Percentiles rank a stretch among this genome's conserved stretches.
Conservation (phyloP, 768 basidiomycete genomes). For the Sarcodon sp. region DNA sequence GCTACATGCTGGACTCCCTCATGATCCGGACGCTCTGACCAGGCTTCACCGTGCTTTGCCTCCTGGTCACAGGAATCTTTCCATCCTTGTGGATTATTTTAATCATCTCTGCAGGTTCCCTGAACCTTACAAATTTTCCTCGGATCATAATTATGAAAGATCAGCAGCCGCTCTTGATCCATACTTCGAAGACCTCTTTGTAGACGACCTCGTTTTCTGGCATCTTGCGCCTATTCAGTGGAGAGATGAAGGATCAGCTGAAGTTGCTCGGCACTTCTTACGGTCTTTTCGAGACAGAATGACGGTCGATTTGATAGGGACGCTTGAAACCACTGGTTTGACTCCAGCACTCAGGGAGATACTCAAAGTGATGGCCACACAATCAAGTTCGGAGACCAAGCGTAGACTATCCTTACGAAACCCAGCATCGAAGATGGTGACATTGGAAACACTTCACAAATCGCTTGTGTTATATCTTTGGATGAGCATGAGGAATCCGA, state of each 20-base stretch:
- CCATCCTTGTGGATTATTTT: conserved; percentile 35
- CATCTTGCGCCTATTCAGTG: conserved; percentile 42
- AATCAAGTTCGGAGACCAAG: conserved; percentile 1
- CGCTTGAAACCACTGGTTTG: conserved; percentile 23
- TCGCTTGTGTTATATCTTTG: conserved; percentile 72
- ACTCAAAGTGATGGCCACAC: conserved; percentile 18
- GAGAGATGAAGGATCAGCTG: conserved; percentile 24
- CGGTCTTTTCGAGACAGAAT: conserved; percentile 25
- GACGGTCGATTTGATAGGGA: conserved; percentile 27
- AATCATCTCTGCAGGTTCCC: conserved; percentile 33
- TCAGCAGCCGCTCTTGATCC: conserved; percentile 32
- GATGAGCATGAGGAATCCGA: conserved; percentile 58
- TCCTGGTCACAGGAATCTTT: conserved; percentile 17
- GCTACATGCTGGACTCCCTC: conserved; percentile 33
- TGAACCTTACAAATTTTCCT: conserved; percentile 26
- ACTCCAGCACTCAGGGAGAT: conserved; percentile 28
- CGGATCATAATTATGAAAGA: conserved; percentile 11
- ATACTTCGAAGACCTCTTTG: conserved; percentile 21
- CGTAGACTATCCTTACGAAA: conserved; percentile 3
- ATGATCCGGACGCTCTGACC: conserved; percentile 12
- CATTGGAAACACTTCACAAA: conserved; percentile 69
- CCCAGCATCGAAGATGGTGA: not conserved
- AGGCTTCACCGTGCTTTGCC: conserved; percentile 30
- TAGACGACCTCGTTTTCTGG: conserved; percentile 31
- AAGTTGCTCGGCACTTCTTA: conserved; percentile 26